These are phyloP conservation scores for Dactylellina sp. DNA, from an alignment of 2,329 filamentous ascomycete genomes.

Conservation along the genomic window DNA sequence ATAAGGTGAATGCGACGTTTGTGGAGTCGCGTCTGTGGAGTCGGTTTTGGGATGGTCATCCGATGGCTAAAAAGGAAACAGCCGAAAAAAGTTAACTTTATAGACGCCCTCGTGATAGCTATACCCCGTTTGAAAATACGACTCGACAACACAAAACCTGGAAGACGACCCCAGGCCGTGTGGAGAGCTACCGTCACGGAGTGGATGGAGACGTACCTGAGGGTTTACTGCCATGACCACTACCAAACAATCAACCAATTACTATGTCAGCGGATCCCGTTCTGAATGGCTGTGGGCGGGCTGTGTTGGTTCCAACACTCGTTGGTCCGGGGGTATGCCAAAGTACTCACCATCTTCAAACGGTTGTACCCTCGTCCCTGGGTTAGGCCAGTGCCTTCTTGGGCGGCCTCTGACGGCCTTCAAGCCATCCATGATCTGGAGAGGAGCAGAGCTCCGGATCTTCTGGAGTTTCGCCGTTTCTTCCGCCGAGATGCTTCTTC, in stretches of 20 bases:
- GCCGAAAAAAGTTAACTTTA: conserved; percentile 34
- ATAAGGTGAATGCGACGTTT: background rate
- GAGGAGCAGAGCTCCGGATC: conserved; percentile 16
- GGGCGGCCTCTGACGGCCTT: conserved; percentile 32
- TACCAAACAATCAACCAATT: conserved; percentile 6
- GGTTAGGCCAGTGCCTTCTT: conserved; percentile 28
- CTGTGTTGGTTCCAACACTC: conserved; percentile 14
- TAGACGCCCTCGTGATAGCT: conserved; percentile 23
- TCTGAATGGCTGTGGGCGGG: background rate
- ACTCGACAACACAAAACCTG: conserved; percentile 42
- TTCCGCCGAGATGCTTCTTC: conserved; percentile 13
- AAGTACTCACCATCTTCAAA: conserved; percentile 47
- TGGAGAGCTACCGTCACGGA: background rate
- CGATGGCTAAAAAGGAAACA: conserved; percentile 30
- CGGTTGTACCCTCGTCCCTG: conserved; percentile 32
- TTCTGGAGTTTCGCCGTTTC: conserved; percentile 24
- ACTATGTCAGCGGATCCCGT: conserved; percentile 18
- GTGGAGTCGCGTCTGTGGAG: background rate
- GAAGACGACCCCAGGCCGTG: background rate
- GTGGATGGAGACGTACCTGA: conserved; percentile 5
- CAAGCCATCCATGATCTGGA: conserved; percentile 43
- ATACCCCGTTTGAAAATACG: conserved; percentile 35
- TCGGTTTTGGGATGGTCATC: background rate
- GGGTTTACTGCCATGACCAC: conserved; percentile 36
- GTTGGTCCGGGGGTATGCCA: background rate